Base-by-base conservation (phyloP, 202 grass and related monocot genomes). In the Carex arenaria region DNA sequence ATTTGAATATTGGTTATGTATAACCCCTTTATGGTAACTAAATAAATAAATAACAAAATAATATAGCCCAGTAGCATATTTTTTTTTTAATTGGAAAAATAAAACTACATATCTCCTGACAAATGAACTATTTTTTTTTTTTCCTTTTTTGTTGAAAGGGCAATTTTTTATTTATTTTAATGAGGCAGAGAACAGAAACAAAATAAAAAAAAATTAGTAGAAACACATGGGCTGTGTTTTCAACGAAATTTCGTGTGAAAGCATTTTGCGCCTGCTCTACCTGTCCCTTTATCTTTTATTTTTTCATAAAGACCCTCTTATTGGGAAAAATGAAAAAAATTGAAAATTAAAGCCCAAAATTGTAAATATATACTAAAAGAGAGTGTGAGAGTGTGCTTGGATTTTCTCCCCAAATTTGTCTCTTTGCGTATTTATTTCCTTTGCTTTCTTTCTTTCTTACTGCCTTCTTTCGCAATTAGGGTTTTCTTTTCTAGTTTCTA, bases 321-420 rank as follows among this genome's bases (percentile, higher is more conserved):
- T 78, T 1, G 52, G 53, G 28, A 30, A 55, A 76, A 77, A 57
- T 10, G 7, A 51, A 14, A 78, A 75, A 78, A 78, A 36, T 59
- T 1, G 10, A 78, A 78, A 60, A 59, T 78, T 34, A 36, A 59
- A 60, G 73, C 80, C 80, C 80, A 82, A 42, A 40, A 82, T 67
- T 67, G 43, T 67, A 82, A 56, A 56, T 69, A 57, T 32, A 61
- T 82, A 47, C 14, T 13, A 82, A 34, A 76, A 51, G 26, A 34
- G 18, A 60, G 74, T 78, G 74, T 30, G 55, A 52, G 43, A 82
- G 36, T 69, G 80, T 82, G 80, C 80, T 82, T 82, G 28, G 80
- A 82, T 56, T 82, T 81, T 82, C 80, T 82, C 64, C 64, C 80
- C 80, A 69, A 13, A 57, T 82, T 82, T 82, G 80, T 82, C 80